Base-by-base conservation (phyloP, 257 asterid species). In the Lantana camara region DNA sequence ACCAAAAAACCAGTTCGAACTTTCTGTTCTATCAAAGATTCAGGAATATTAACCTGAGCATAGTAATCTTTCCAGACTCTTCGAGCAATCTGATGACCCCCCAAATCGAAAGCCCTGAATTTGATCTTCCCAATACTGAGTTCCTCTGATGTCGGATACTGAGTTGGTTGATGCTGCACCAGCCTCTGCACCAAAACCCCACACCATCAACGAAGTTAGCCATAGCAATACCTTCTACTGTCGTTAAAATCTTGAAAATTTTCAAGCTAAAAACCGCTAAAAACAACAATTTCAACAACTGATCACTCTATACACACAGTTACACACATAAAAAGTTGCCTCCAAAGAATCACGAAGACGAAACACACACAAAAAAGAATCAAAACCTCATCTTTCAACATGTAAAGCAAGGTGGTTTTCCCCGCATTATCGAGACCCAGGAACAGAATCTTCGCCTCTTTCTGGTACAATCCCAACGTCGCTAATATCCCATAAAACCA, bases 351-450 rank as follows among this genome's bases (percentile, higher is more conserved):
- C 13, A 60, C 13, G 8, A 9, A 60, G 2, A 20, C 1, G 1
- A 45, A 0, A 47, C 29, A 46, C 7, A 29, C 14, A 41, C 13
- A 10, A 4, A 55, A 22, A 17, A 29, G 0, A 24, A 14, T 32
- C 3, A 11, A 34, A 62, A 79, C 82, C 82, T 76, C 80, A 54
- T 75, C 82, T 72, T 76, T 80, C 38, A 76, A 64, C 82, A 80
- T 76, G 54, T 80, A 76, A 44, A 77, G 83, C 47, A 80, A 60
- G 6, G 85, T 77, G 47, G 85, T 80, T 58, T 80, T 80, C n/a
- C 85, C 82, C 21, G 80, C 76, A 46, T 80, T 80, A 72, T 80
- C 83, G 30, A 80, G 85, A 5, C 85, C 85, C 34, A 80, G 47
- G 35, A 80, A 80, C 32, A 80, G 48, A 14, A 80, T 80, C 75